Evolutionary conservation across 1,284 basidiomycete species (phyloP).

Genomic region (Naganishia cerealis): DNA sequence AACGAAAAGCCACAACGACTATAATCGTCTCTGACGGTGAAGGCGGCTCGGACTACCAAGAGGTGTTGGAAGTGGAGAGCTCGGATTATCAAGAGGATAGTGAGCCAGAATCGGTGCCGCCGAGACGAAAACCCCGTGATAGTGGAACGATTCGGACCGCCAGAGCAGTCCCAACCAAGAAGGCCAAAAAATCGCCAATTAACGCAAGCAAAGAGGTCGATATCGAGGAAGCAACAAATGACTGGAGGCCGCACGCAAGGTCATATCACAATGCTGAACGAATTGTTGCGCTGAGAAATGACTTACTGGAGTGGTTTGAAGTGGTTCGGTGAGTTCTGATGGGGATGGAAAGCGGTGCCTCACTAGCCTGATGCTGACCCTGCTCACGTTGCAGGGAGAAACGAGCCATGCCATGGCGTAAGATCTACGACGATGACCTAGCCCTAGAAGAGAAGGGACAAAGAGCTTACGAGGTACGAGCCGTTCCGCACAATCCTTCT

Average conservation of each 20-base stretch:
- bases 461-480: constrained; percentile 53
- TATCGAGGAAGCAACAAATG: background rate
- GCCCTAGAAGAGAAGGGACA: constrained; percentile 48
- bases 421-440: constrained; percentile 41
- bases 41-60: constrained; percentile 1
- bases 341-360: background rate
- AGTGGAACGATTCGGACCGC: background rate
- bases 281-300: constrained; percentile 38
- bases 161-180: background rate
- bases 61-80: background rate
- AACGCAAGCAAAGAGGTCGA: background rate
- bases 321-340: constrained; percentile 44
- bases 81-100: constrained; percentile 1
- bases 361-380: background rate
- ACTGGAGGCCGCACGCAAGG: constrained; percentile 22
- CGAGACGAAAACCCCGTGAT: background rate
- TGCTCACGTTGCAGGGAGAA: constrained; percentile 41
- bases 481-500: background rate
- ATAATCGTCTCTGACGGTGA: constrained; percentile 19
- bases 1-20: constrained; percentile 14
- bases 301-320: constrained; percentile 52
- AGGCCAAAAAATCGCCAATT: background rate
- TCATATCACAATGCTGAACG: constrained; percentile 41
- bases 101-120: background rate
- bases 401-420: constrained; percentile 54